Evolutionary conservation across 805 yeast genomes (phyloP), one percentile per base, ranked within the genome.

Genomic region (Schwanniomyces yamadae): DNA sequence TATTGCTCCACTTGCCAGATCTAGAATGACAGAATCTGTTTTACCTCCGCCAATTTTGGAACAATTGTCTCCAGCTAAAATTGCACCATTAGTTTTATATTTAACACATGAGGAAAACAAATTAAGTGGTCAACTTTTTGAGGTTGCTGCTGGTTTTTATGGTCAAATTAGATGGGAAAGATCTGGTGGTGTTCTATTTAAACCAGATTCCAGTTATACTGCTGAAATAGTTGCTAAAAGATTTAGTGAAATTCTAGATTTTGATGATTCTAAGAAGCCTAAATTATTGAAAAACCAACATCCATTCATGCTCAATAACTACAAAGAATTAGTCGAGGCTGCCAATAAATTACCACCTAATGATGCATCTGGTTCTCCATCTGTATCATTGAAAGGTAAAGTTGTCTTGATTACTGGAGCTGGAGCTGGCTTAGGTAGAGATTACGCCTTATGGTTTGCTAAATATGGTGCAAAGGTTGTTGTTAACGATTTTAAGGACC

Each of bases 81-180:
- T 91, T 48, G 90, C 91, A n/a, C 97, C 98, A 3, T 72, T 91
- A 46, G 96, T 90, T 6, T 76, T 88, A 30, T 88, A 77, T 58
- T 71, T 91, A 46, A 69, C 88, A 2, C 91, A 85, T 54, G 86
- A 82, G 31, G 59, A 71, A 32, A 60, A 52, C 41, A 65, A 71
- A 30, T 77, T 84, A 15, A 76, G 82, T 28, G 88, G 91, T 45
- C 79, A 89, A 28, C 82, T 84, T 36, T 91, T 77, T 63, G 97
- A 91, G 68, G 82, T 86, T 45, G 99, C 97, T 20, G 98, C 95
- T 28, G 98, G 98, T 1, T 84, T 82, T 58, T 87, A 75, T 60
- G 87, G 89, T 26, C 95, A 88, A 63, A 82, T 91, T 42, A 78
- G 96, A 55, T 91, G 97, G 97, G 91, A 91, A 65, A 79, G 98